These are phyloP conservation scores for Solanum hybrid DNA, from an alignment of 305 asterid genomes.

Conservation along the genomic window DNA sequence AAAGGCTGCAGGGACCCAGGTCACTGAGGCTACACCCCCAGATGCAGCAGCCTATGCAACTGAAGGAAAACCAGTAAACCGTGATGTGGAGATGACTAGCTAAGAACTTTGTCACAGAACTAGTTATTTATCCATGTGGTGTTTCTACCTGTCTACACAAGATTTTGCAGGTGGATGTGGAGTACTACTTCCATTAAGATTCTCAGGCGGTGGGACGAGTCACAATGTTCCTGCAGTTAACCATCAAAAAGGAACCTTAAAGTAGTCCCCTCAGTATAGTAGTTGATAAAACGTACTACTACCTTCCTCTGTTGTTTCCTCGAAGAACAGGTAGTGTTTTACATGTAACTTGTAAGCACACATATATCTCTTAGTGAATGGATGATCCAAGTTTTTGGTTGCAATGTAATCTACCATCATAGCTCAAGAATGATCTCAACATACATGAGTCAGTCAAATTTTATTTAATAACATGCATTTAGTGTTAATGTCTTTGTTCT, in stretches of 20 bases:
- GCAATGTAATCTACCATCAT: background rate
- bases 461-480: background rate
- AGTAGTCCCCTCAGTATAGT: background rate
- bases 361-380: background rate
- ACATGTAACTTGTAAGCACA: background rate
- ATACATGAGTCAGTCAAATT: background rate
- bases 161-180: background rate
- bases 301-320: background rate
- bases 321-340: background rate
- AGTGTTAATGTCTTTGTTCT: background rate
- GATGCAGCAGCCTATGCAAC: slow-evolving; percentile 22
- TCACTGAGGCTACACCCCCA: slow-evolving; percentile 20
- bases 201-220: background rate
- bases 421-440: background rate
- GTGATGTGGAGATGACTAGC: slow-evolving; percentile 35
- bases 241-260: background rate
- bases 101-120: background rate
- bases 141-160: background rate
- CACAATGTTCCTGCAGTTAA: background rate
- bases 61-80: slow-evolving; percentile 26
- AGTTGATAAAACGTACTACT: background rate
- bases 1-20: slow-evolving; percentile 24
- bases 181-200: background rate
- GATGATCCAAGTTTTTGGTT: background rate
- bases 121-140: background rate